These are phyloP conservation scores for Capillidium rhysosporum DNA, from an alignment of 371 early-diverging fungal species.

Conservation along the genomic window DNA sequence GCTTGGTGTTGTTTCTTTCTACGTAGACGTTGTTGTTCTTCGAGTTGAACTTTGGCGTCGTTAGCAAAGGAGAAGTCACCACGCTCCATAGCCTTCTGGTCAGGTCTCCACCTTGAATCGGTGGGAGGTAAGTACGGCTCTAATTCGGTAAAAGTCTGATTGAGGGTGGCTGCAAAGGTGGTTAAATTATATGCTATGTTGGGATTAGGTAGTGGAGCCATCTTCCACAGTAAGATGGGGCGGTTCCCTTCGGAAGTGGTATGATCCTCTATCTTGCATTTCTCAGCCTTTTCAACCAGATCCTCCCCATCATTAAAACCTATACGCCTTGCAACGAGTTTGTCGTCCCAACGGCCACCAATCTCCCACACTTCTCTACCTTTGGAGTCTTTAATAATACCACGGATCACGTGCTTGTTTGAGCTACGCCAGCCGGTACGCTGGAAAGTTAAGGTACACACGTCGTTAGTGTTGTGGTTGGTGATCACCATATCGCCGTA, in stretches of 20 bases:
- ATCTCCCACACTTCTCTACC: constrained; percentile 36
- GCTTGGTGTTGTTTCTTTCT: constrained; percentile 26
- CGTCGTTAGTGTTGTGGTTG: constrained; percentile 55
- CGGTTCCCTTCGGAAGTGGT: constrained; percentile 8
- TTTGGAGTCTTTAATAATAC: constrained; percentile 26
- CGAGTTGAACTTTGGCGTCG: constrained; percentile 38
- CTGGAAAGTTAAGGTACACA: constrained; percentile 46
- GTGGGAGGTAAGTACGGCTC: constrained; percentile 37
- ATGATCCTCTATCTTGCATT: constrained; percentile 10
- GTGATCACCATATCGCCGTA: constrained; percentile 54
- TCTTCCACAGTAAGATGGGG: constrained; percentile 33
- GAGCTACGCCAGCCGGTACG: constrained; percentile 37
- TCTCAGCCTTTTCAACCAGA: constrained; percentile 18
- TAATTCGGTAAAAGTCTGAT: constrained; percentile 33
- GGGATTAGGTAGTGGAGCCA: constrained; percentile 20
- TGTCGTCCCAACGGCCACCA: constrained; percentile 47
- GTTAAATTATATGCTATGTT: constrained; percentile 50
- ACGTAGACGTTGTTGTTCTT: constrained; percentile 45
- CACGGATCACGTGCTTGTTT: constrained; percentile 38
- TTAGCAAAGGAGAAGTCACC: constrained; percentile 49
- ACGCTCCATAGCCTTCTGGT: constrained; percentile 50
- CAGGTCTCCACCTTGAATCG: constrained; percentile 58
- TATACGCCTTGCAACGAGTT: constrained; percentile 31
- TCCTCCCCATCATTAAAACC: constrained; percentile 13
- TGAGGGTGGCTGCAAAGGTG: constrained; percentile 47